Evolutionary conservation across 108 stramenopile species (phyloP).

Genomic region (Pseudonitzschia multiseries): DNA sequence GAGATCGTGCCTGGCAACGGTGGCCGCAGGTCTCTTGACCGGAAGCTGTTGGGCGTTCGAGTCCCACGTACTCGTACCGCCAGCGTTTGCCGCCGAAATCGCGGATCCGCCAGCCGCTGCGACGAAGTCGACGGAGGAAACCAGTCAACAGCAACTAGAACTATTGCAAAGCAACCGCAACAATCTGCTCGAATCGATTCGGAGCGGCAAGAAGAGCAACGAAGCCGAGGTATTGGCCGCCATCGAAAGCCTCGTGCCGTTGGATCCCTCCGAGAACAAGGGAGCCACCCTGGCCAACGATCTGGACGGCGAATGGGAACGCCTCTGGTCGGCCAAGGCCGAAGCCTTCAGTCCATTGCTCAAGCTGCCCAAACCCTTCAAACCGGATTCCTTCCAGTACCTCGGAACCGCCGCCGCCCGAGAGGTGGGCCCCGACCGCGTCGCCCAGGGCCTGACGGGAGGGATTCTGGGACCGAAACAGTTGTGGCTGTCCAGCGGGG

Average conservation of each 20-base stretch:
- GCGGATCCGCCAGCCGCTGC: background rate
- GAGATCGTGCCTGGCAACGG: background rate
- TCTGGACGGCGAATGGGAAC: slow-evolving; percentile 69
- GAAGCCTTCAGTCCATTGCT: slow-evolving; percentile 70
- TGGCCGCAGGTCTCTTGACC: background rate
- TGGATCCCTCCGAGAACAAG: slow-evolving; percentile 8
- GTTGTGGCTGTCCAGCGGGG: slow-evolving; percentile 49
- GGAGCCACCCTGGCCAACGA: slow-evolving; percentile 1
- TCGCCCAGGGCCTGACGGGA: slow-evolving; percentile 59
- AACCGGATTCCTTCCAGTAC: slow-evolving; percentile 67
- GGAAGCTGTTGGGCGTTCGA: background rate
- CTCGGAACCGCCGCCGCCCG: slow-evolving; percentile 46
- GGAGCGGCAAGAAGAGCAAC: background rate
- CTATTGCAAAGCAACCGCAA: background rate
- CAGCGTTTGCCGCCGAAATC: too few species aligned
- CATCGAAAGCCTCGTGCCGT: background rate
- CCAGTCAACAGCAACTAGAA: background rate
- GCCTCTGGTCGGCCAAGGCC: slow-evolving; percentile 61
- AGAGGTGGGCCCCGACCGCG: slow-evolving; percentile 63
- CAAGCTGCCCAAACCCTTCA: slow-evolving; percentile 56
- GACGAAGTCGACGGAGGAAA: background rate
- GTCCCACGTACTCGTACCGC: too few species aligned
- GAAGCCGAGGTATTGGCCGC: background rate
- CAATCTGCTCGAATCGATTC: background rate
- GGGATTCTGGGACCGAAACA: slow-evolving; percentile 10